These are phyloP conservation scores for Aspergillus baeticus DNA, from an alignment of 495 filamentous ascomycete species.

Conservation along the genomic window DNA sequence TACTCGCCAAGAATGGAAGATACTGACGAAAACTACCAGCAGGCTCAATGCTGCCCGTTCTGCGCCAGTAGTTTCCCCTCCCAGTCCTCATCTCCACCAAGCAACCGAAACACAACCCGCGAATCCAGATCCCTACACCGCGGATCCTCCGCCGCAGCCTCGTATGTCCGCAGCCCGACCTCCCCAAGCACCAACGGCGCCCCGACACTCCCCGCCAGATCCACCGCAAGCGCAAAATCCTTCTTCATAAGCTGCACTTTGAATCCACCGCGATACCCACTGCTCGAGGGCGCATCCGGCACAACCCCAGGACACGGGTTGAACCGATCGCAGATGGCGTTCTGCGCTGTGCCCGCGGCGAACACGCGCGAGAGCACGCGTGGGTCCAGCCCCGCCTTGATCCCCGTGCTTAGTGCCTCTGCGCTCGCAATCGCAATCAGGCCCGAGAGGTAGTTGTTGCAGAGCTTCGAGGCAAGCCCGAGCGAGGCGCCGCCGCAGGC, in stretches of 20 bases:
- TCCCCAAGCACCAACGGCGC: constrained; percentile 41
- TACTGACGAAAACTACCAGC: no score
- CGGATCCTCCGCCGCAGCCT: constrained; percentile 40
- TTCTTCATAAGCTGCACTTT: constrained; percentile 54
- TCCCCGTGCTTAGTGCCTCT: constrained; percentile 57
- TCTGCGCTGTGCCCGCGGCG: constrained; percentile 49
- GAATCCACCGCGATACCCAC: constrained; percentile 51
- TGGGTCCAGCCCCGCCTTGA: constrained; percentile 50
- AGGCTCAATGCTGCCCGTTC: no score
- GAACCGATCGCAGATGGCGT: constrained; percentile 47
- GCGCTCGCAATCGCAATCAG: constrained; percentile 52
- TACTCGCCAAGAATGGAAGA: no score
- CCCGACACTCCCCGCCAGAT: constrained; percentile 45
- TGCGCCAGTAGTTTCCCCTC: background rate
- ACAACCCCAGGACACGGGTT: constrained; percentile 52
- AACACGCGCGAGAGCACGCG: constrained; percentile 46
- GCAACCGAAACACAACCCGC: constrained; percentile 51
- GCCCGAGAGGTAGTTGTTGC: constrained; percentile 54
- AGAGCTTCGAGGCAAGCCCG: constrained; percentile 54
- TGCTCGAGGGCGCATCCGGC: constrained; percentile 44
- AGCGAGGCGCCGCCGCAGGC: constrained; percentile 50
- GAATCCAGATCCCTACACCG: constrained; percentile 49
- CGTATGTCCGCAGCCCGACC: constrained; percentile 44
- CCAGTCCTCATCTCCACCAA: constrained; percentile 52
- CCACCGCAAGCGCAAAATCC: constrained; percentile 50